Conservation (phyloP, 495 filamentous ascomycete genomes). For the Glutinoglossum americanum region DNA sequence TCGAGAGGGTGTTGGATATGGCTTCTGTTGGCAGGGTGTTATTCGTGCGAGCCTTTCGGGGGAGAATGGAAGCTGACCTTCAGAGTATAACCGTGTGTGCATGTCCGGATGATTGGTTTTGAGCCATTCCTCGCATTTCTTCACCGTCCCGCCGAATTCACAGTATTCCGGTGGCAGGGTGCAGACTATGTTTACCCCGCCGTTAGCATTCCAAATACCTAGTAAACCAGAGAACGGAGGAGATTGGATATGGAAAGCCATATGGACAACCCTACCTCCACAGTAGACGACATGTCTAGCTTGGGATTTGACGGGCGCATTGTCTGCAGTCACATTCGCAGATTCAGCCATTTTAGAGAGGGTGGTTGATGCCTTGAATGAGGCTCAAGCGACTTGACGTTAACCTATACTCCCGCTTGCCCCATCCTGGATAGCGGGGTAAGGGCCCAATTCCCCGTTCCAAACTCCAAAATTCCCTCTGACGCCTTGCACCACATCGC, state of each 20-base stretch:
- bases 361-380: not conserved
- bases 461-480: not conserved
- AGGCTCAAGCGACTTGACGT: not conserved
- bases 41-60: not conserved
- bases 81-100: conserved; percentile 62
- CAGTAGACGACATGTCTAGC: conserved; percentile 55
- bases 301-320: conserved; percentile 28
- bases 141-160: conserved; percentile 94
- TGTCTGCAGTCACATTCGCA: not conserved
- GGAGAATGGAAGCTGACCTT: conserved; percentile 31
- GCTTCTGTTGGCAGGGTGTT: conserved; percentile 33
- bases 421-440: not conserved
- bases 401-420: not conserved
- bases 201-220: not conserved
- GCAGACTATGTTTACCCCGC: too few relatives aligned
- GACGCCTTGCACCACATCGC: too few relatives aligned
- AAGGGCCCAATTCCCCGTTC: too few relatives aligned
- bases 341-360: not conserved
- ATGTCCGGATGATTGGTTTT: conserved; percentile 48
- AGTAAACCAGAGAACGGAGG: not conserved
- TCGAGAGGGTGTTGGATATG: conserved; percentile 56
- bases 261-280: conserved; percentile 33
- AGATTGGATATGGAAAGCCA: conserved; percentile 7
- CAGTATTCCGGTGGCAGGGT: conserved; percentile 90
- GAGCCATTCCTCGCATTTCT: conserved; percentile 94